Evolutionary conservation across 208 protist genomes (phyloP).

Genomic region (Strigomonas culicis): DNA sequence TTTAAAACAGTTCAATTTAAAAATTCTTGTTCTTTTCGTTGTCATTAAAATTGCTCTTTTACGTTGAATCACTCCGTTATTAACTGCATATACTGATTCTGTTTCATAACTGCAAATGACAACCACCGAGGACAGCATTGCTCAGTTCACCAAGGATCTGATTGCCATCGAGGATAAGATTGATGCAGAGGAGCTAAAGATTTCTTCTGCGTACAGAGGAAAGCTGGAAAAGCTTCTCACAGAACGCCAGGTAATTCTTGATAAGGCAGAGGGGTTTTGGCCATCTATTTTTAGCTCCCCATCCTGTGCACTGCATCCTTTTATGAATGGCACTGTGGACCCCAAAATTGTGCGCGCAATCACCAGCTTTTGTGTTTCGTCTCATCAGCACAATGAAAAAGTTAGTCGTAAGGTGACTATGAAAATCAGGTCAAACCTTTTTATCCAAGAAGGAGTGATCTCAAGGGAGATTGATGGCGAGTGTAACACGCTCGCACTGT

Average conservation of each 20-base stretch:
- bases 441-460: conserved; percentile 53
- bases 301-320: conserved; percentile 29
- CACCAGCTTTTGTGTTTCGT: conserved; percentile 49
- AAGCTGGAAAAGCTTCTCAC: conserved; percentile 59
- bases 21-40: not conserved
- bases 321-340: conserved; percentile 76
- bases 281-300: conserved; percentile 35
- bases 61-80: too few relatives aligned
- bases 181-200: not conserved
- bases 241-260: conserved; percentile 43
- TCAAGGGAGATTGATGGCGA: conserved; percentile 48
- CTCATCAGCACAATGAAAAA: conserved; percentile 30
- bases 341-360: conserved; percentile 75
- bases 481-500: conserved; percentile 47
- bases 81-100: too few relatives aligned
- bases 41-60: conserved; percentile 27
- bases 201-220: conserved; percentile 27
- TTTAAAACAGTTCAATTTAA: too few relatives aligned
- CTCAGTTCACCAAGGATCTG: conserved; percentile 31
- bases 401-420: conserved; percentile 49
- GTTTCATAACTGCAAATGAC: too few relatives aligned
- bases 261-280: conserved; percentile 57
- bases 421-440: conserved; percentile 65
- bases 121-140: conserved; percentile 26
- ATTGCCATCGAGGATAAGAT: not conserved